These are phyloP conservation scores for Apiospora malaysiana DNA, from an alignment of 2,329 filamentous ascomycete genomes.

Conservation along the genomic window DNA sequence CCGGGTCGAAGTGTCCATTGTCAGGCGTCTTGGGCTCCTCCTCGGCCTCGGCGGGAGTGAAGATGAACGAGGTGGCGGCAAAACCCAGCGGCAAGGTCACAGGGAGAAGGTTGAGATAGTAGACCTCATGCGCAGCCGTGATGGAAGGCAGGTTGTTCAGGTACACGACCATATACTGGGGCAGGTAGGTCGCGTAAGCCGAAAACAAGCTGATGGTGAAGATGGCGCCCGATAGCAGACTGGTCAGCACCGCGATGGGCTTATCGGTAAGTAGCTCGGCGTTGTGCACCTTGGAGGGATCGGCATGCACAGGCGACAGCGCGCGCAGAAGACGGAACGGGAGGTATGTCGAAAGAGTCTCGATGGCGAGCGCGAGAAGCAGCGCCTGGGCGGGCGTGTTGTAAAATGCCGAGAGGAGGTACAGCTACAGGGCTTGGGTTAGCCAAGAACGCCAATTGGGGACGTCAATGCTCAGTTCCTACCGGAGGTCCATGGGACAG, in stretches of 20 bases:
- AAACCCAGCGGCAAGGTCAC: slow-evolving; percentile 65
- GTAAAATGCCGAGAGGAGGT: slow-evolving; percentile 82
- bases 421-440: slow-evolving; percentile 55
- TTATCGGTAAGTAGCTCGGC: slow-evolving; percentile 69
- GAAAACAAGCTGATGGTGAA: slow-evolving; percentile 76
- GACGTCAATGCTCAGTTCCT: slow-evolving; percentile 38
- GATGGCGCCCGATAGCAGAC: slow-evolving; percentile 71
- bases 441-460: background rate
- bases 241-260: slow-evolving; percentile 67
- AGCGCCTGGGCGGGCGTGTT: slow-evolving; percentile 66
- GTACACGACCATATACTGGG: slow-evolving; percentile 73
- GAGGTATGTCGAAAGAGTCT: slow-evolving; percentile 70
- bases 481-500: slow-evolving; percentile 78
- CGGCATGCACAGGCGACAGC: slow-evolving; percentile 67
- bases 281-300: slow-evolving; percentile 60
- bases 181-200: slow-evolving; percentile 73
- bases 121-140: slow-evolving; percentile 68
- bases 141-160: slow-evolving; percentile 77
- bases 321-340: slow-evolving; percentile 79
- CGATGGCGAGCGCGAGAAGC: slow-evolving; percentile 67
- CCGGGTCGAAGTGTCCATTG: slow-evolving; percentile 63
- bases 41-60: slow-evolving; percentile 67
- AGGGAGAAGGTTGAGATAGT: slow-evolving; percentile 65
- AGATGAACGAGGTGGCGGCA: slow-evolving; percentile 78
- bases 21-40: slow-evolving; percentile 53